These are phyloP conservation scores for Acacia confusa DNA, from an alignment of 306 rosid species.

Conservation along the genomic window DNA sequence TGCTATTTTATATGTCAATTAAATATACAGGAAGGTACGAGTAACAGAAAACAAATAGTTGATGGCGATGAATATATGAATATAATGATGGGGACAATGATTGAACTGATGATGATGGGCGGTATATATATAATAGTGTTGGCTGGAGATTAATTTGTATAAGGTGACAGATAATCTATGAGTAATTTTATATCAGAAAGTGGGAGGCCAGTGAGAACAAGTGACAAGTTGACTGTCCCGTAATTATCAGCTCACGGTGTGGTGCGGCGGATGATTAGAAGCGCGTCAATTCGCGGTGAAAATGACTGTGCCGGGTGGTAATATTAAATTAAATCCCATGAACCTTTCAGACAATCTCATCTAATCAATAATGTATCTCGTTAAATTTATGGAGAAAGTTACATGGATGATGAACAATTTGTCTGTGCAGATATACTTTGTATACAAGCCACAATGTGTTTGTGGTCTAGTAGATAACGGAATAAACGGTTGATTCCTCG, in stretches of 20 bases:
- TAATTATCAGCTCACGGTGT: not conserved
- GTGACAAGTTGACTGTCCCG: slow-evolving; percentile 24
- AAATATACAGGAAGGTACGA: slow-evolving; percentile 25
- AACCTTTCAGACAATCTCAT: not conserved
- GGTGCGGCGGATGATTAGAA: not conserved
- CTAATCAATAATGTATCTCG: not conserved
- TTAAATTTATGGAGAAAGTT: not conserved
- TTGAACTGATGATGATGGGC: slow-evolving; percentile 54
- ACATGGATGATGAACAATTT: not conserved
- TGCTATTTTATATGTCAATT: slow-evolving; percentile 9
- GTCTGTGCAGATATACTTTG: not conserved
- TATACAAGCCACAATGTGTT: not conserved
- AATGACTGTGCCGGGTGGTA: not conserved
- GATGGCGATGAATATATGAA: slow-evolving; percentile 34
- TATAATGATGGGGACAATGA: slow-evolving; percentile 41
- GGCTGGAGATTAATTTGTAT: slow-evolving; percentile 43
- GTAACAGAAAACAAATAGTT: slow-evolving; percentile 23
- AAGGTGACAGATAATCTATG: slow-evolving; percentile 43
- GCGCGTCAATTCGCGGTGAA: not conserved
- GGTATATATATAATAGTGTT: slow-evolving; percentile 25
- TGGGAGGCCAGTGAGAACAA: slow-evolving; percentile 28
- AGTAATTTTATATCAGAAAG: slow-evolving; percentile 26
- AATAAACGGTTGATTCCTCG: not conserved
- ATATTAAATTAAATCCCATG: no score
- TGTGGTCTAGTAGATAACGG: not conserved